Evolutionary conservation across 2,329 filamentous ascomycete species (phyloP).

Genomic region (Biscogniauxia marginata): DNA sequence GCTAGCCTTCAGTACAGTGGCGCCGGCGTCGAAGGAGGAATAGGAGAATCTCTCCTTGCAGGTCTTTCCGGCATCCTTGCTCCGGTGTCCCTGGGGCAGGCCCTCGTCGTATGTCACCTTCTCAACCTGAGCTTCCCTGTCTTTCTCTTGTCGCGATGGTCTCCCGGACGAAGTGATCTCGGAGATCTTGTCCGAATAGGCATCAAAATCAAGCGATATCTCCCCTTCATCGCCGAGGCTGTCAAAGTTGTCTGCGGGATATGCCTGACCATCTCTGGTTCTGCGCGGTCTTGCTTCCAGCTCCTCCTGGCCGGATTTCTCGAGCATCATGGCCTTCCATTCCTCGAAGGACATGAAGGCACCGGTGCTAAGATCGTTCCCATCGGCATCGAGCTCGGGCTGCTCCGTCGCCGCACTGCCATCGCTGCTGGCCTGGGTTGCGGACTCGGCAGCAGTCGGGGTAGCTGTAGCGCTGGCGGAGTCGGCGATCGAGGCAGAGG

Average conservation of each 20-base stretch:
- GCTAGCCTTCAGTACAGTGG: slow-evolving; percentile 89
- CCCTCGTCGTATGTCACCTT: slow-evolving; percentile 47
- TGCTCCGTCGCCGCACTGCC: slow-evolving; percentile 31
- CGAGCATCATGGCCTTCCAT: slow-evolving; percentile 93
- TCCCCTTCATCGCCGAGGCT: slow-evolving; percentile 84
- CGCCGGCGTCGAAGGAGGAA: slow-evolving; percentile 94
- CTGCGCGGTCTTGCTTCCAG: slow-evolving; percentile 65
- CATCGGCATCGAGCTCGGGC: slow-evolving; percentile 58
- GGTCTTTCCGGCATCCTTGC: slow-evolving; percentile 93
- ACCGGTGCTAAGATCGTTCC: slow-evolving; percentile 56
- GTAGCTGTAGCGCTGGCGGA: slow-evolving; percentile 18
- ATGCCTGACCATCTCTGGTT: slow-evolving; percentile 49
- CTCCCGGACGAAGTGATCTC: slow-evolving; percentile 37
- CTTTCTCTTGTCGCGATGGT: slow-evolving; percentile 25
- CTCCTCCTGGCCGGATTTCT: slow-evolving; percentile 73
- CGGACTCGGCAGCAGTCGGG: slow-evolving; percentile 15
- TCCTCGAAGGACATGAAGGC: slow-evolving; percentile 97
- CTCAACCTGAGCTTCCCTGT: slow-evolving; percentile 37
- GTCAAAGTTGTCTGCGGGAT: slow-evolving; percentile 66
- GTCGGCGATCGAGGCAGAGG: slow-evolving; percentile 28
- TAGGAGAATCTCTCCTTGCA: slow-evolving; percentile 98
- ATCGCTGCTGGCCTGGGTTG: slow-evolving; percentile 13
- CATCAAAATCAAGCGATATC: slow-evolving; percentile 62
- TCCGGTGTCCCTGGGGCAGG: slow-evolving; percentile 59
- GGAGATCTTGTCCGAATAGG: slow-evolving; percentile 45